Evolutionary conservation across 306 rosid species (phyloP).

Genomic region (Acacia melanoxylon): DNA sequence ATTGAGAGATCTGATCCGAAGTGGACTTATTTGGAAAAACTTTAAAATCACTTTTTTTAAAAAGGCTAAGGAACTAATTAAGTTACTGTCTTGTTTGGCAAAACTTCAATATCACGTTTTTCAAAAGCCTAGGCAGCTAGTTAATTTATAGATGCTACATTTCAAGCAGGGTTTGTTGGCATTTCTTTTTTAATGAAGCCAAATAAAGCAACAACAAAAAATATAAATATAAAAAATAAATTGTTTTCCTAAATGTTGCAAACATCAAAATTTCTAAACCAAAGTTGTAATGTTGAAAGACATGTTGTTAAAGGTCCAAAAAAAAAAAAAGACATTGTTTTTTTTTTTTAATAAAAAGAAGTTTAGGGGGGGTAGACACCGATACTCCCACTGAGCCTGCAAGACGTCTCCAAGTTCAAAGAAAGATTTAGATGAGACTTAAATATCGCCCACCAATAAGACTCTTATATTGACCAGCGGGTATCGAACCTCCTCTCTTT

Average conservation of each 20-base stretch:
- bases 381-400: too few relatives aligned
- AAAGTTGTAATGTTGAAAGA: background rate
- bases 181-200: background rate
- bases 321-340: too few relatives aligned
- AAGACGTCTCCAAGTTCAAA: too few relatives aligned
- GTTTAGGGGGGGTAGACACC: too few relatives aligned
- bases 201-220: background rate
- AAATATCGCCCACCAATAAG: too few relatives aligned
- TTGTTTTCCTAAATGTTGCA: slow-evolving; percentile 11
- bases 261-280: slow-evolving; percentile 3
- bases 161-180: slow-evolving; percentile 8
- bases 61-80: background rate
- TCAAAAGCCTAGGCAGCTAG: background rate
- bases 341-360: too few relatives aligned
- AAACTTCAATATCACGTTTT: background rate
- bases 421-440: too few relatives aligned
- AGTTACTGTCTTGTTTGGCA: background rate
- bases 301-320: background rate
- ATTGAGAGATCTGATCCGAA: background rate
- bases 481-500: too few relatives aligned
- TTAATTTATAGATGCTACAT: background rate
- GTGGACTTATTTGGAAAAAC: background rate
- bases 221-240: background rate
- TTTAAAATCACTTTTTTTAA: background rate
- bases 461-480: too few relatives aligned